These are phyloP conservation scores for Apiotrichum montevideense DNA, from an alignment of 1,284 basidiomycete species.

Conservation along the genomic window DNA sequence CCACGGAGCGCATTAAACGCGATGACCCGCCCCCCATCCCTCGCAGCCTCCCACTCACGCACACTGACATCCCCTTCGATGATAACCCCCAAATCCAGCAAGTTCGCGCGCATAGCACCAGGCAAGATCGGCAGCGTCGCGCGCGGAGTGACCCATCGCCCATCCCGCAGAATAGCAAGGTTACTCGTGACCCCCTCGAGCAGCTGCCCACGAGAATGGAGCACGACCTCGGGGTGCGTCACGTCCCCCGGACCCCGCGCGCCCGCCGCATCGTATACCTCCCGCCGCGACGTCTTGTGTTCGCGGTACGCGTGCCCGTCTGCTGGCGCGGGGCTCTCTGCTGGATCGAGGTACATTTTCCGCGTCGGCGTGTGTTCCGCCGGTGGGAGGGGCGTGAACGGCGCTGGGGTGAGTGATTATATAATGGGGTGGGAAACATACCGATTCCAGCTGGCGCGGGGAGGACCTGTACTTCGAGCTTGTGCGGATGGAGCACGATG, in stretches of 20 bases:
- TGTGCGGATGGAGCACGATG: slow-evolving; percentile 21
- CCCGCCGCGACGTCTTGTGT: slow-evolving; percentile 35
- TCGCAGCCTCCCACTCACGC: slow-evolving; percentile 20
- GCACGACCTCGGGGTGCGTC: slow-evolving; percentile 27
- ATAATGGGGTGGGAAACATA: slow-evolving; percentile 5
- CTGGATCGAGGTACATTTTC: slow-evolving; percentile 28
- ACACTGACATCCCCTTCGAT: slow-evolving; percentile 25
- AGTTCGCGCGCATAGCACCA: slow-evolving; percentile 32
- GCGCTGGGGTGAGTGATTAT: slow-evolving; percentile 2
- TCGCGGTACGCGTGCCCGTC: slow-evolving; percentile 16
- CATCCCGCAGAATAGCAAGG: slow-evolving; percentile 27
- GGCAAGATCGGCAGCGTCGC: slow-evolving; percentile 26
- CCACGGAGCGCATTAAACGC: slow-evolving; percentile 43
- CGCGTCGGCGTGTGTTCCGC: slow-evolving; percentile 6
- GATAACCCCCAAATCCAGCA: slow-evolving; percentile 26
- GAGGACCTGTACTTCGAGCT: slow-evolving; percentile 25
- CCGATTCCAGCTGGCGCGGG: slow-evolving; percentile 25
- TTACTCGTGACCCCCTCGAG: slow-evolving; percentile 43
- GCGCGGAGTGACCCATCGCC: slow-evolving; percentile 34
- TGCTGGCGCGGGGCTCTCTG: neutral
- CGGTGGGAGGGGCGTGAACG: slow-evolving; percentile 14
- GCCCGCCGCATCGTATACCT: slow-evolving; percentile 31
- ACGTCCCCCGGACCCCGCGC: slow-evolving; percentile 10
- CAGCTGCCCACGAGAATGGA: slow-evolving; percentile 26
- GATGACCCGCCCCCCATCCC: slow-evolving; percentile 25